Percentiles rank a stretch among this genome's conserved stretches.
Conservation (phyloP, 805 yeast genomes). For the Wickerhamiella galacta region DNA sequence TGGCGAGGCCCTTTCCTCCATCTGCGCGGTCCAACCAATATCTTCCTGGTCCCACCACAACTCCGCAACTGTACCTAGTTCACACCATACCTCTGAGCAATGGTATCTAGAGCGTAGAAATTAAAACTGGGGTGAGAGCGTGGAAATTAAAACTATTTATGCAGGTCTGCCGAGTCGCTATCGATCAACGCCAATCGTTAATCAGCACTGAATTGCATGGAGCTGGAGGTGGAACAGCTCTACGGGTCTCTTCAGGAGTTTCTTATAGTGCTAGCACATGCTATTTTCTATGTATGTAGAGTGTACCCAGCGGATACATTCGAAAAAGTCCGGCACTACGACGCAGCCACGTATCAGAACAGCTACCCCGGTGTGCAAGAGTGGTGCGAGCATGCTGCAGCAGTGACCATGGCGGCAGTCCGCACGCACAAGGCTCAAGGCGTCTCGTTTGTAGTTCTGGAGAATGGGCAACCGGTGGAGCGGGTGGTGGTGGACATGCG, state of each 20-base stretch:
- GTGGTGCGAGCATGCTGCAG: conserved; percentile 28
- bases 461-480: conserved; percentile 22
- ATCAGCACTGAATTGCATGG: no score
- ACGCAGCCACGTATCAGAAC: conserved; percentile 26
- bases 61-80: no score
- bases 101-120: no score
- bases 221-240: conserved; percentile 13
- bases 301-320: conserved; percentile 41
- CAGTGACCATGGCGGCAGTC: conserved; percentile 16
- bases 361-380: conserved; percentile 32
- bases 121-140: no score
- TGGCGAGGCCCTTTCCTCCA: conserved; percentile 51
- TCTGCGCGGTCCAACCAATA: conserved; percentile 34
- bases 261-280: conserved; percentile 34
- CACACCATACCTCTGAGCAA: no score
- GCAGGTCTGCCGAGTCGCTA: no score
- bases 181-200: no score
- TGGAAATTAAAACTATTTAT: no score
- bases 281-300: conserved; percentile 34
- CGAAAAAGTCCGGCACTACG: conserved; percentile 27
- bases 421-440: background rate
- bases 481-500: conserved; percentile 26
- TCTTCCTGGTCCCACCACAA: no score
- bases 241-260: conserved; percentile 29
- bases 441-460: conserved; percentile 24